These are phyloP conservation scores for Stylonectria norvegica DNA, from an alignment of 2,329 filamentous ascomycete species.

Conservation along the genomic window DNA sequence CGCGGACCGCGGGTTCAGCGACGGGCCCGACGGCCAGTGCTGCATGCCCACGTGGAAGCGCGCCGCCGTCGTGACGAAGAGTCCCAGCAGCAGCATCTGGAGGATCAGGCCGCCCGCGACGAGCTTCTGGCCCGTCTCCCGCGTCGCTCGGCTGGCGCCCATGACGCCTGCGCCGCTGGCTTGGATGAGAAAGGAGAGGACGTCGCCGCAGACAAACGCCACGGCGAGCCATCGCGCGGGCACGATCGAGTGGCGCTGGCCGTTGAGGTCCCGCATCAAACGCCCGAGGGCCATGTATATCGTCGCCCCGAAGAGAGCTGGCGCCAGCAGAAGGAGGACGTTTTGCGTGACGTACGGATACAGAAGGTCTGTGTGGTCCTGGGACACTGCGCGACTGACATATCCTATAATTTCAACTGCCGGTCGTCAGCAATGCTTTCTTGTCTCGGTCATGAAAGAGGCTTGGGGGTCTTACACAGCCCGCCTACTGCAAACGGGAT, in stretches of 20 bases:
- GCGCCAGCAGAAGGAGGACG: constrained; percentile 44
- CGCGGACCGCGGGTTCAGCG: constrained; percentile 12
- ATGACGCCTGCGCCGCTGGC: constrained; percentile 39
- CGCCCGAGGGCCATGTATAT: constrained; percentile 51
- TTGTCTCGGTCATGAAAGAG: not conserved
- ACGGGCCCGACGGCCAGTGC: constrained; percentile 15
- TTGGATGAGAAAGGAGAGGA: constrained; percentile 51
- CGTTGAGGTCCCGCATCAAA: constrained; percentile 38
- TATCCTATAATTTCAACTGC: constrained; percentile 45
- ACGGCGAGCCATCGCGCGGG: constrained; percentile 45
- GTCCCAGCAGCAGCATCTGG: constrained; percentile 55
- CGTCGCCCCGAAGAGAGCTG: constrained; percentile 46
- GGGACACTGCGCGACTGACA: constrained; percentile 29
- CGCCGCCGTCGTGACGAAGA: constrained; percentile 49
- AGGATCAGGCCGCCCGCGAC: constrained; percentile 55
- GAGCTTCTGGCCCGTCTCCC: constrained; percentile 45
- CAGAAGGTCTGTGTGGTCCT: constrained; percentile 29
- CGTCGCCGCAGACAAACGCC: constrained; percentile 53
- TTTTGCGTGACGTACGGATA: constrained; percentile 41
- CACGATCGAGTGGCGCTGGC: constrained; percentile 33
- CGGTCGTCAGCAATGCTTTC: not conserved
- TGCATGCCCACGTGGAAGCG: constrained; percentile 45
- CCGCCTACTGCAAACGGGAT: constrained; percentile 47
- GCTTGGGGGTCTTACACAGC: constrained; percentile 37
- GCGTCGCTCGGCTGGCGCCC: constrained; percentile 15